Evolutionary conservation across 179 eudicot species (phyloP).

Genomic region (Sideroxylon spinosum): DNA sequence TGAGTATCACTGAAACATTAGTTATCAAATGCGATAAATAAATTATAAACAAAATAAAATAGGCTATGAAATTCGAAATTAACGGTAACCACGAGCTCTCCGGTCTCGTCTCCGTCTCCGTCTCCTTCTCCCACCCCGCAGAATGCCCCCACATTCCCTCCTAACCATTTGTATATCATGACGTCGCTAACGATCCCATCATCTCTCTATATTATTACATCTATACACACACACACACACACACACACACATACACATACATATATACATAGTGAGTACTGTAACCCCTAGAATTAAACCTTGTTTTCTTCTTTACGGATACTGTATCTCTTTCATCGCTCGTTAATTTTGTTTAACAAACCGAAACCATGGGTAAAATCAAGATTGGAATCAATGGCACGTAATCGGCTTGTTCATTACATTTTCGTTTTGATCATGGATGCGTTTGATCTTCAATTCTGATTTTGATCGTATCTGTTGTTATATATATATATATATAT

Average conservation of each 20-base stretch:
- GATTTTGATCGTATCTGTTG: not conserved
- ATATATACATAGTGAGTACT: not conserved
- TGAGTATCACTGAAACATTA: no score
- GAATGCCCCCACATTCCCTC: not conserved
- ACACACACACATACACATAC: not conserved
- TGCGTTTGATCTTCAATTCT: not conserved
- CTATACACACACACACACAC: not conserved
- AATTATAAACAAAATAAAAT: no score
- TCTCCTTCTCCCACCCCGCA: not conserved
- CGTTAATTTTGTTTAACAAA: no score
- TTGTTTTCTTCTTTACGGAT: no score
- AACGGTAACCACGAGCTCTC: not conserved
- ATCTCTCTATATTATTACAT: no score
- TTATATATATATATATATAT: not conserved
- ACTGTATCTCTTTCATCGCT: not conserved
- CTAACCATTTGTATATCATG: no score
- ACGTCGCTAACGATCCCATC: not conserved
- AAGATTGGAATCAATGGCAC: constrained; percentile 72
- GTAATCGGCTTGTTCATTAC: no score
- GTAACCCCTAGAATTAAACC: not conserved
- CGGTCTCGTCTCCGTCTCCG: constrained; percentile 3
- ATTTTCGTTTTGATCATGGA: not conserved
- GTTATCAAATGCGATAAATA: no score
- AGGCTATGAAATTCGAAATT: no score
- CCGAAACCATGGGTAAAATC: constrained; percentile 43